Percentiles rank a stretch among this genome's conserved stretches.
These are phyloP conservation scores for Rhizopogon roseolus DNA, from an alignment of 768 basidiomycete genomes.

Conservation along the genomic window DNA sequence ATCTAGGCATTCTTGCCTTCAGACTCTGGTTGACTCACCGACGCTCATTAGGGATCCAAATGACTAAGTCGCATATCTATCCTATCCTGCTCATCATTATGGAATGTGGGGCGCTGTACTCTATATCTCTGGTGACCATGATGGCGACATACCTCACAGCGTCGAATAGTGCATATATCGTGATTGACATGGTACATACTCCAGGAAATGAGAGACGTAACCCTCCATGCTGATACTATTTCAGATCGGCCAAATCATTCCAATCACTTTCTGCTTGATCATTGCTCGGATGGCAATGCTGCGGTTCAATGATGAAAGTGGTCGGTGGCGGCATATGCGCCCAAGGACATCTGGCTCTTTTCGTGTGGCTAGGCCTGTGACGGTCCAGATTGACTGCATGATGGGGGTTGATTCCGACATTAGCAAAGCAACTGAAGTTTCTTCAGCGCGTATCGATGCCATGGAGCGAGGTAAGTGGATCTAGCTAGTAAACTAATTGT, in stretches of 20 bases:
- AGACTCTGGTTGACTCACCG: not conserved
- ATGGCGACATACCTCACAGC: not conserved
- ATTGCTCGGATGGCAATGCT: not conserved
- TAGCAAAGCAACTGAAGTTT: too few relatives aligned
- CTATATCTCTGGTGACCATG: not conserved
- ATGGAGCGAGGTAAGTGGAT: too few relatives aligned
- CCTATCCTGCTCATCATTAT: not conserved
- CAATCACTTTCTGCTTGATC: not conserved
- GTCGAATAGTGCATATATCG: slow-evolving; percentile 1
- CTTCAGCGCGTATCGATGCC: too few relatives aligned
- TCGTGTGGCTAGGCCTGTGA: too few relatives aligned
- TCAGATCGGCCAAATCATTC: slow-evolving; percentile 4
- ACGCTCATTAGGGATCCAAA: not conserved
- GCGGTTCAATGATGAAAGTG: not conserved
- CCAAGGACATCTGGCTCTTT: too few relatives aligned
- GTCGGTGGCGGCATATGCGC: not conserved
- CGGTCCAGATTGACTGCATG: too few relatives aligned
- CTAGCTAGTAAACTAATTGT: too few relatives aligned
- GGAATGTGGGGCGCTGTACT: slow-evolving; percentile 1
- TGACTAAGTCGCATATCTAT: not conserved
- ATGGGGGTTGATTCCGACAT: too few relatives aligned
- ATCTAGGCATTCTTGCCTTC: not conserved
- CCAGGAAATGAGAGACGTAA: not conserved
- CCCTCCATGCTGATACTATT: not conserved
- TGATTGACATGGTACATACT: slow-evolving; percentile 1